Evolutionary conservation across 2,329 filamentous ascomycete species (phyloP), one percentile per base, ranked within the genome.

Genomic region (Claviceps sp.): DNA sequence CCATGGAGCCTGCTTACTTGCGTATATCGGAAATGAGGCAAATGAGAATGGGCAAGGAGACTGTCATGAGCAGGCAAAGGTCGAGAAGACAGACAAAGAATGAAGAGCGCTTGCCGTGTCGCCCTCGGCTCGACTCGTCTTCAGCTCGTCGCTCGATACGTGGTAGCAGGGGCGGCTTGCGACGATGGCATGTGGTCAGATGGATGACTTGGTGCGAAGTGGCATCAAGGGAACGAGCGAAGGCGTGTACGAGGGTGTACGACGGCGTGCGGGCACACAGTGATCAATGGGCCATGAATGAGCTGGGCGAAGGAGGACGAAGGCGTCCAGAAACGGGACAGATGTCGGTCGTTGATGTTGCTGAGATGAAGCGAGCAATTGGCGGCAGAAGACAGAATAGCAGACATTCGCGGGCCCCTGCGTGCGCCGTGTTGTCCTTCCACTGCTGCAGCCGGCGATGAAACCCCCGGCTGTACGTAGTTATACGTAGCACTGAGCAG

Each of bases 1-100:
- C 73, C 76, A 78, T 78, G 67, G 67, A 57, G 61, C 50, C 56
- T 45, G 37, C 16, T 26, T 13, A n/a, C 41, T 45, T 11, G 20
- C 22, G 45, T 47, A 26, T 45, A 18, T 18, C 8, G 5, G 13
- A 9, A 37, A 44, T 11, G 8, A 20, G 20, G 30, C 22, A 14
- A 30, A 18, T 16, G 11, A 20, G 6, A 41, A 38, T 20, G 24
- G 30, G 20, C 8, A 37, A 38, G 30, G 22, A 50, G 16, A 34
- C 26, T 30, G 26, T 30, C 26, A 34, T 6, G 18, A 1, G 20
- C 18, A 42, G 47, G 30, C 9, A 22, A 44, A 16, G 43, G 24
- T 14, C 24, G 30, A 30, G 43, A n/a, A 14, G 46, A 24, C 7
- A 42, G 3, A 20, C 8, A 42, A 42, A 5, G 5, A 43, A 24